Percentiles rank a stretch among this genome's conserved stretches.
Evolutionary conservation across 1,284 basidiomycete genomes (phyloP).

Genomic region (Trichosporon sp.): DNA sequence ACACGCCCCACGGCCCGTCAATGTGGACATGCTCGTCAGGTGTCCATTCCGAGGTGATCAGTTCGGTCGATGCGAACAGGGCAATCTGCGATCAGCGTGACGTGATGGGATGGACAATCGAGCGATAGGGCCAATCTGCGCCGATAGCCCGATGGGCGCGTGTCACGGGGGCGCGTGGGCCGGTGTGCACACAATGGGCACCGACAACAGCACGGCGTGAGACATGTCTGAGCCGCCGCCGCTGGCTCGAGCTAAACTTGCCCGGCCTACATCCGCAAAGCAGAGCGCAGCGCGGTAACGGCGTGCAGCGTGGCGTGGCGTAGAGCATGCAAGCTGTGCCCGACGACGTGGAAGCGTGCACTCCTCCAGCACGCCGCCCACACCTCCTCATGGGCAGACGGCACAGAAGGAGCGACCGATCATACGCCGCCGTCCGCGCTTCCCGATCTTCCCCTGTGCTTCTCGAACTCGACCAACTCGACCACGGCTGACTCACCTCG

Average conservation of each 20-base stretch:
- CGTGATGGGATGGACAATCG: no score
- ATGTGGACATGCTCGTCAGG: slow-evolving; percentile 26
- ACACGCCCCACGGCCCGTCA: slow-evolving; percentile 41
- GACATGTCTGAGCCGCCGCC: neutral
- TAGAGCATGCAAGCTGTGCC: no score
- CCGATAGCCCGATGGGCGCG: neutral
- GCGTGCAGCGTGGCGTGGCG: neutral
- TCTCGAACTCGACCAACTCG: neutral
- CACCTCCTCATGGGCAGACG: neutral
- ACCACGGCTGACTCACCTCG: slow-evolving; percentile 31
- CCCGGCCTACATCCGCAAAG: neutral
- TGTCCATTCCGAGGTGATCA: slow-evolving; percentile 35
- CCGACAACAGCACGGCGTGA: neutral
- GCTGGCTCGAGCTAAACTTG: neutral
- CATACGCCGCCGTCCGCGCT: neutral
- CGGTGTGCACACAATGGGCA: neutral
- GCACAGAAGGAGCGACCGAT: neutral
- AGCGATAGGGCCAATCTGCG: neutral
- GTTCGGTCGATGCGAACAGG: slow-evolving; percentile 34
- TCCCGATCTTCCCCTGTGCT: neutral
- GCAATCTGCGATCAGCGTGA: slow-evolving; percentile 34
- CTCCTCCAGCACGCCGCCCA: neutral
- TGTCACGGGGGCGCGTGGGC: neutral
- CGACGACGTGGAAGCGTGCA: no score
- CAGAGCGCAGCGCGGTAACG: neutral